Evolutionary conservation across 2,329 filamentous ascomycete genomes (phyloP), one percentile per base, ranked within the genome.

Genomic region (Fusarium torulosum): DNA sequence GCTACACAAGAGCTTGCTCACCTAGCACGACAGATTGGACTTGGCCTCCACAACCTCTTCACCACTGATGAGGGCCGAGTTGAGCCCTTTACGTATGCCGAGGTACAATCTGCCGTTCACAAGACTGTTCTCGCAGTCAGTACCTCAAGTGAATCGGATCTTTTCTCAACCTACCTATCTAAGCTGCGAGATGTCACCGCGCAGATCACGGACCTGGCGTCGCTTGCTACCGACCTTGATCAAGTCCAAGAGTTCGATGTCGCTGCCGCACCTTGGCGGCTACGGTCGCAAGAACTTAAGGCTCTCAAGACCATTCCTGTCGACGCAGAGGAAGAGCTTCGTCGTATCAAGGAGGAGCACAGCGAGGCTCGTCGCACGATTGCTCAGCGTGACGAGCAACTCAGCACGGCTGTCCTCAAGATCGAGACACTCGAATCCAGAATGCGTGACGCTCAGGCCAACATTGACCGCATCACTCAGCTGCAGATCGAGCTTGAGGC

Each of bases 391-490:
- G 93, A 97, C 69, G 92, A 94, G 76, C 90, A 90, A 35, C 87
- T 97, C 52, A 94, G 96, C 77, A 95, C 96, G 59, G 86, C 92
- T 23, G 87, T 90, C n/a, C 91, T 97, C 70, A 94, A 96, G 78
- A 97, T 97, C 70, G 95, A 97, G 79, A 92, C 96, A 40, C 88
- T 98, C 37, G 92, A 97, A 77, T 92, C 92, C 9, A 86, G 93
- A 58, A 94, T 96, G 90, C 89, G 90, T 59, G 94, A 96, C 74
- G 92, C 92, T 7, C 88, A 89, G 67, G 89, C 91, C 75, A 94
- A 95, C 79, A 88, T 91, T 15, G 87, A 89, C 50, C 85, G 85
- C 52, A 91, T 93, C 69, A 82, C 83, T 20, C 87, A 88, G 53
- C 83, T 93, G 14, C 90, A 93, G 76, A 79, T 79, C 33, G 81